Base-by-base conservation (phyloP, 345 rosid species). In the Chamaenerion angustifolium region DNA sequence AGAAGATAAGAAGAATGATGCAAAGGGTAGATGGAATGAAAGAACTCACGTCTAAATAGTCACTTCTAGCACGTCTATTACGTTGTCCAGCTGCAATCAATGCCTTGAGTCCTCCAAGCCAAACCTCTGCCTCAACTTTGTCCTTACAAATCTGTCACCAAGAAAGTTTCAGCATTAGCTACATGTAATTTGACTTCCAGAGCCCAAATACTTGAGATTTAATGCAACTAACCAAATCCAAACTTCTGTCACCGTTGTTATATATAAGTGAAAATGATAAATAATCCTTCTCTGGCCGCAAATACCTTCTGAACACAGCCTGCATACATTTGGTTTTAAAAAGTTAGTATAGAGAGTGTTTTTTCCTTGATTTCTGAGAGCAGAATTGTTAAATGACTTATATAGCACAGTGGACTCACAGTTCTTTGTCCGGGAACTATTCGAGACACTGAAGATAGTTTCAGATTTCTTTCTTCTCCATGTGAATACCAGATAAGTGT, bases 371-470 rank as follows among this genome's bases (percentile, higher is more conserved):
- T 27, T 14, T 31, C 10, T 31, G 12, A 4, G 2, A 50, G 8
- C 10, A 3, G 25, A 10, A 27, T 27, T 1, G 11, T 19, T 11
- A 23, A 35, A 15, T 8, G 6, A 42, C 14, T 27, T 11, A 16
- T 27, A 55, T 53, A 27, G 46, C 46, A 40, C 51, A 51, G 44
- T 21, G 5, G 57, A 76, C 97, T 80, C 69, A 88, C 97, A 25
- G 93, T 88, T 80, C 97, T 82, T 70, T 88, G 97, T 72, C 97
- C 97, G 31, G 95, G 85, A 55, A 85, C 57, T 45, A 88, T 85
- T 55, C 80, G 53, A 8, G 79, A 62, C 53, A 88, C 83, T 7
- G 76, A 53, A 18, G 85, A 71, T 67, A 88, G 68, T 58, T 72
- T 88, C 77, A 85, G 69, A 61, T 40, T 41, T 67, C 69, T 77